Conservation (phyloP, 139 green algal genomes). For the Picochlorum sp. region DNA sequence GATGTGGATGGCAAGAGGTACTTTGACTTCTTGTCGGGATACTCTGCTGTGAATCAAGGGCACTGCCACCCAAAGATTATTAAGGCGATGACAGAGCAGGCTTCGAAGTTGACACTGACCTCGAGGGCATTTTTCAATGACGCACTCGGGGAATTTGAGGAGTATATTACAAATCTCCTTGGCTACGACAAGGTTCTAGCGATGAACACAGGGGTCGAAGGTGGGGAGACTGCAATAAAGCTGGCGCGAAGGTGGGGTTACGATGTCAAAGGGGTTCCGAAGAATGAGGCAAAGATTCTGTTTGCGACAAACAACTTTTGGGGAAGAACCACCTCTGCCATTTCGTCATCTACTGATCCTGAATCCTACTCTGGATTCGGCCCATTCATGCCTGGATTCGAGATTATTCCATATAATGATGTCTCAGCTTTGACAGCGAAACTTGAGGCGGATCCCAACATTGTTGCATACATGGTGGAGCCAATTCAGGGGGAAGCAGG, state of each 20-base stretch:
- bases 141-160: constrained; percentile 83
- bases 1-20: constrained; percentile 77
- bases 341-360: constrained; percentile 82
- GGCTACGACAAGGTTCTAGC: constrained; percentile 92
- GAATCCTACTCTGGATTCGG: constrained; percentile 62
- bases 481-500: constrained; percentile 92
- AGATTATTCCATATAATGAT: constrained; percentile 94
- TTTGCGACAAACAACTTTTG: constrained; percentile 95
- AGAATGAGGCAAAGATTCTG: constrained; percentile 83
- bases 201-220: constrained; percentile 98
- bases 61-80: constrained; percentile 97
- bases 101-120: constrained; percentile 76
- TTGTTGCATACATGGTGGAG: constrained; percentile 97
- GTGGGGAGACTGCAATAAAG: constrained; percentile 93
- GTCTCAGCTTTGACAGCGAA: constrained; percentile 61
- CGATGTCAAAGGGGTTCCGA: constrained; percentile 86
- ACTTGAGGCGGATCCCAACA: constrained; percentile 66
- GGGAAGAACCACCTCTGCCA: constrained; percentile 83
- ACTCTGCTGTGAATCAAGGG: constrained; percentile 93
- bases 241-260: constrained; percentile 81
- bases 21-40: constrained; percentile 84
- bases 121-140: constrained; percentile 97
- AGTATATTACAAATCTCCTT: constrained; percentile 86
- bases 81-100: constrained; percentile 73
- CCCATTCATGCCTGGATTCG: constrained; percentile 91